Base-by-base conservation (phyloP, 495 filamentous ascomycete genomes). In the Annulohypoxylon nitens region DNA sequence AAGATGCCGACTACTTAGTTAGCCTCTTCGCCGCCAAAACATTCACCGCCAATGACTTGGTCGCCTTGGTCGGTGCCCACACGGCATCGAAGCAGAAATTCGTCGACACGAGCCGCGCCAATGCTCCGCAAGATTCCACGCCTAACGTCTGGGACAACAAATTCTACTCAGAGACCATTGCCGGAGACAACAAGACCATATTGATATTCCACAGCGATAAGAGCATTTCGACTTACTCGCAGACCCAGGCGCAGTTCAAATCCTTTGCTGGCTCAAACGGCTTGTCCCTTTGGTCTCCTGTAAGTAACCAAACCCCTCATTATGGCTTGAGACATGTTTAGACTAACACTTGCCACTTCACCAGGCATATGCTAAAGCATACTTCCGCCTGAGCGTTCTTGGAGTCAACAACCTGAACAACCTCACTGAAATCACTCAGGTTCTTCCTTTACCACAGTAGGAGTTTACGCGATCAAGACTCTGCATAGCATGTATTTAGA, bases 11-110 rank as follows among this genome's bases (percentile, higher is more conserved):
- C 4, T 26, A 18, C 9, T 67, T 82, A 36, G 73, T 82, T 68
- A 63, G 73, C 30, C 78, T 88, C 5, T 88, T 86, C 75, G 64
- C 64, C 11, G 78, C 79, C 26, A 88, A 88, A 78, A 87, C 86
- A 0, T 84, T 88, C 70, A 75, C 79, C 25, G 66, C 84, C 5
- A 71, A 75, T 37, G 83, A 81, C 50, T 77, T 87, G 0, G 83
- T 83, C 0, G 85, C 86, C 0, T 78, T 88, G 5, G 74, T 88
- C 1, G 86, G 86, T 26, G 84, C 86, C 0, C 86, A 88, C 75
- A 83, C 83, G 4, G 79, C 79, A 11, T 76, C 78, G 50, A 80
- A 79, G 64, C 85, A 88, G 69, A 79, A 75, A 26, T 84, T 83
- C 67, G 80, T 84, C 33, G 78, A 88, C 71, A 50, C 77, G 2